Conservation (phyloP, 306 rosid genomes). For the Cajanus cajan region DNA sequence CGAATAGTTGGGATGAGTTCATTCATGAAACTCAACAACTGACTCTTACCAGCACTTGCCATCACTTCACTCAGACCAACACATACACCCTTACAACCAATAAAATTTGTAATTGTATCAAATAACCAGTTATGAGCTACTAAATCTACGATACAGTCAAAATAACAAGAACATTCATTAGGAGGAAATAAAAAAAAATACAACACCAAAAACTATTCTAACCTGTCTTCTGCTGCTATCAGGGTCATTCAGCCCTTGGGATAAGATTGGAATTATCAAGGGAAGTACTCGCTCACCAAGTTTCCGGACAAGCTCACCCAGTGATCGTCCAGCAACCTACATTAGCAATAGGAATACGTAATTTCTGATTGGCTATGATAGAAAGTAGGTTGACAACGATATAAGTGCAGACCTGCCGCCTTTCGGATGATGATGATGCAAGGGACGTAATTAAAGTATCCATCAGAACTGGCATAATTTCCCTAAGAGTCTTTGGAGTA, state of each 20-base stretch:
- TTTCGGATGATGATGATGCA: constrained; percentile 90
- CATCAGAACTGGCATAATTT: constrained; percentile 96
- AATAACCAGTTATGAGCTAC: constrained; percentile 6
- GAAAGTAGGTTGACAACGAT: constrained; percentile 9
- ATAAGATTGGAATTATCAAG: constrained; percentile 87
- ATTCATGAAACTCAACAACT: constrained; percentile 90
- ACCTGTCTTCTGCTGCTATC: constrained; percentile 89
- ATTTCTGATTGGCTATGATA: not conserved
- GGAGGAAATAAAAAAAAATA: not conserved
- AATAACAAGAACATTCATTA: not conserved
- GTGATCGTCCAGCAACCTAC: constrained; percentile 94
- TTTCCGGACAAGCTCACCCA: constrained; percentile 98
- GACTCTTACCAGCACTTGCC: constrained; percentile 91
- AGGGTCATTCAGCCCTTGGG: constrained; percentile 74
- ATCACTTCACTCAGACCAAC: constrained; percentile 97
- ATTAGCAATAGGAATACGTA: constrained; percentile 16
- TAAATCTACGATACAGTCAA: not conserved
- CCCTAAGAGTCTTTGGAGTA: constrained; percentile 93
- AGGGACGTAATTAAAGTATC: constrained; percentile 92
- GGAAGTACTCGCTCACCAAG: constrained; percentile 99
- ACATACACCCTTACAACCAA: constrained; percentile 81
- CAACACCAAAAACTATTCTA: constrained; percentile 23
- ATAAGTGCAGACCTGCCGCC: constrained; percentile 75
- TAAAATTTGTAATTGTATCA: constrained; percentile 20
- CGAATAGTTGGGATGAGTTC: constrained; percentile 93